These are phyloP conservation scores for Halophytophthora polymorphica DNA, from an alignment of 352 stramenopile species.

Conservation along the genomic window DNA sequence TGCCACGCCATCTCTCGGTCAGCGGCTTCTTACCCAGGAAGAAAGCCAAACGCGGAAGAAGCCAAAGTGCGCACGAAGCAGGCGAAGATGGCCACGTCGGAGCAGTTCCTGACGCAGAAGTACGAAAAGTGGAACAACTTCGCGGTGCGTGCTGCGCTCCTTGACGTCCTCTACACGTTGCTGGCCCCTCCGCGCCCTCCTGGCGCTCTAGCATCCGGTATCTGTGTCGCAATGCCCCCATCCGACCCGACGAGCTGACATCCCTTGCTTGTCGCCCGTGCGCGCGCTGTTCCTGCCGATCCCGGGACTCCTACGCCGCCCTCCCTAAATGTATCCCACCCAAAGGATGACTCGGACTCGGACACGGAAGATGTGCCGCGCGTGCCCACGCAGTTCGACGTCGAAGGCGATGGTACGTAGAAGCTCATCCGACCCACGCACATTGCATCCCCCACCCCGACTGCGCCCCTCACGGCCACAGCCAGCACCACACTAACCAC, in stretches of 20 bases:
- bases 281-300: constrained; percentile 1
- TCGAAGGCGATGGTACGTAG: constrained; percentile 68
- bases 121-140: constrained; percentile 90
- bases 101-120: constrained; percentile 83
- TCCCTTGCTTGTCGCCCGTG: neutral
- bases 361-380: constrained; percentile 52
- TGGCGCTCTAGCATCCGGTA: constrained; percentile 1
- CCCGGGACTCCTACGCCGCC: neutral
- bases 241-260: neutral
- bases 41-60: no score
- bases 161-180: neutral
- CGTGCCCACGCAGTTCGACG: constrained; percentile 78
- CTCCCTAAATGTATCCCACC: neutral
- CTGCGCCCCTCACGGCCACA: neutral
- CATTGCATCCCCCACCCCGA: no score
- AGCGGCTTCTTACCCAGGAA: no score
- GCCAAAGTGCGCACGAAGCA: neutral
- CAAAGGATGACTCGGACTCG: constrained; percentile 62
- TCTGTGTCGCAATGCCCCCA: neutral
- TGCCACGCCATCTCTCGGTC: no score
- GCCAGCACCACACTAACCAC: neutral
- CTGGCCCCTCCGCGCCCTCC: neutral
- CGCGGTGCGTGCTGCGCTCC: constrained; percentile 32
- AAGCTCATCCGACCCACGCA: no score
- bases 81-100: constrained; percentile 32